Percentiles rank a stretch among this genome's conserved stretches.
Evolutionary conservation across 169 alveolate genomes (phyloP).

Genomic region (Plasmodium ovale): DNA sequence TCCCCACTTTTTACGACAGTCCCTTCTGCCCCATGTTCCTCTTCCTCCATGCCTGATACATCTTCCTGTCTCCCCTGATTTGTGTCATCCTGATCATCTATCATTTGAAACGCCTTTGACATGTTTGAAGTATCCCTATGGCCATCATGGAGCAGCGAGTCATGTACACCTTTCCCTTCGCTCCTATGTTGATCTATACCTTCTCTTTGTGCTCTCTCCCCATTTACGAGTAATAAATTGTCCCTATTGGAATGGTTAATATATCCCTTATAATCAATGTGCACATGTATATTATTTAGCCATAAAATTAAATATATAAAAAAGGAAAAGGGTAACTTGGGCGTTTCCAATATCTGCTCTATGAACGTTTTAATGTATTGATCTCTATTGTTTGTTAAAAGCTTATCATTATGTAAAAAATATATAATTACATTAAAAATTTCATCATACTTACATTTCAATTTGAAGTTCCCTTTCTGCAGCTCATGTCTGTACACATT

Average conservation of each 20-base stretch:
- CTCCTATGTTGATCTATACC: background rate
- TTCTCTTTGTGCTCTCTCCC: constrained; percentile 7
- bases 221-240: background rate
- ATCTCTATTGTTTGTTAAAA: constrained; percentile 57
- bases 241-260: constrained; percentile 36
- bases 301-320: constrained; percentile 62
- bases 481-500: constrained; percentile 23
- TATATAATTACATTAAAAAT: constrained; percentile 49
- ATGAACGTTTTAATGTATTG: constrained; percentile 71
- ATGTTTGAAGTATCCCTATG: background rate
- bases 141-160: too few relatives aligned
- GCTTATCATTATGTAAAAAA: constrained; percentile 65
- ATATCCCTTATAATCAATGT: constrained; percentile 63
- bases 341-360: constrained; percentile 66
- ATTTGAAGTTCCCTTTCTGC: constrained; percentile 30
- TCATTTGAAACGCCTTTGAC: background rate
- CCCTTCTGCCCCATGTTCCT: background rate
- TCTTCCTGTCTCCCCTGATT: background rate
- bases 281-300: constrained; percentile 49
- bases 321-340: constrained; percentile 69
- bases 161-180: background rate
- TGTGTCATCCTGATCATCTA: background rate
- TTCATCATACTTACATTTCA: constrained; percentile 66
- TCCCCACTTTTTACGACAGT: background rate
- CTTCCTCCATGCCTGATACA: background rate